These are phyloP conservation scores for Albophoma yamanashiensis DNA, from an alignment of 2,329 filamentous ascomycete species.

Conservation along the genomic window DNA sequence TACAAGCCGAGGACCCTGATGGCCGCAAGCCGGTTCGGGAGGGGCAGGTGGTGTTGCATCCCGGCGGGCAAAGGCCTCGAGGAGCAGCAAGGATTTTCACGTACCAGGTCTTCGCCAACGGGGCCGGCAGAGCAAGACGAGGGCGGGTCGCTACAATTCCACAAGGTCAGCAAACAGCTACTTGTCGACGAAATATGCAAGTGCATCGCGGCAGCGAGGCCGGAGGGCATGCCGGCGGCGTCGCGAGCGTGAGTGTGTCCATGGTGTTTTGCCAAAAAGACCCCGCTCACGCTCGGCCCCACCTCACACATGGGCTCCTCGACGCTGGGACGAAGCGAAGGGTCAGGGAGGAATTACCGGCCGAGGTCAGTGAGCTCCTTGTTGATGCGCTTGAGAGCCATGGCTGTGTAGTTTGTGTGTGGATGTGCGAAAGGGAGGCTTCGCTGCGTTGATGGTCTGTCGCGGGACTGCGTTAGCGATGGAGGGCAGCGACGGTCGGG, in stretches of 20 bases:
- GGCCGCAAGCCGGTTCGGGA: background rate
- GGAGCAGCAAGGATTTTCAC: slow-evolving; percentile 25
- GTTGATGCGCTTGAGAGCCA: slow-evolving; percentile 92
- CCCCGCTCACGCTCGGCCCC: slow-evolving; percentile 26
- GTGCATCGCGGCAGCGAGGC: background rate
- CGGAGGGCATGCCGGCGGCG: background rate
- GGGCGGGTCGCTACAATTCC: slow-evolving; percentile 69
- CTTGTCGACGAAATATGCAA: background rate
- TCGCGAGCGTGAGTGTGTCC: slow-evolving; percentile 7
- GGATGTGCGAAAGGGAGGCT: slow-evolving; percentile 6
- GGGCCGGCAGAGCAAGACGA: slow-evolving; percentile 98
- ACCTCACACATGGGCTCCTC: slow-evolving; percentile 22
- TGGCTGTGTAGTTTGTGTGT: slow-evolving; percentile 30
- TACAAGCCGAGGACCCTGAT: background rate
- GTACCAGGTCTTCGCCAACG: slow-evolving; percentile 94
- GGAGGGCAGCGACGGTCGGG: slow-evolving; percentile 5
- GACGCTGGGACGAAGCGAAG: slow-evolving; percentile 11
- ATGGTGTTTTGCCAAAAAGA: slow-evolving; percentile 9
- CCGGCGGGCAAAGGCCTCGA: background rate
- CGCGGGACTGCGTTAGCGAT: slow-evolving; percentile 14
- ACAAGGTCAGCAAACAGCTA: slow-evolving; percentile 10
- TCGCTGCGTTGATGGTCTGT: slow-evolving; percentile 14
- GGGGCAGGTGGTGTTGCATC: background rate
- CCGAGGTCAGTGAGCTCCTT: slow-evolving; percentile 87
- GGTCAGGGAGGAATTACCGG: slow-evolving; percentile 49